Base-by-base conservation (phyloP, 495 filamentous ascomycete genomes). In the Annulohypoxylon moriforme region DNA sequence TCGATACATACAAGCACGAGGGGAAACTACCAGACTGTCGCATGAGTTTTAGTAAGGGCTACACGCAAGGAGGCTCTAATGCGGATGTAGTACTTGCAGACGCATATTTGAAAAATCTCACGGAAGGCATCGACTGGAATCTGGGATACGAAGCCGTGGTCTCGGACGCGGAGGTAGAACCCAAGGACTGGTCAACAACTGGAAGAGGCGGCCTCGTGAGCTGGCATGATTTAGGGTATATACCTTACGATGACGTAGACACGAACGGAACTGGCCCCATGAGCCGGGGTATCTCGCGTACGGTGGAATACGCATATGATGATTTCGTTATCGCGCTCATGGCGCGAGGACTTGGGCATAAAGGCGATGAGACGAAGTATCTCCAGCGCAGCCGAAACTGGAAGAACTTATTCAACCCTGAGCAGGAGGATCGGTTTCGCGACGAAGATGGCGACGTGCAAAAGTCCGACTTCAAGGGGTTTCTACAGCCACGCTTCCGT, bases 241-340 rank as follows among this genome's bases (percentile, higher is more conserved):
- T 92, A 47, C 89, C 90, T 0, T 76, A 71, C 53, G 81, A 90
- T 50, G 89, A 92, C 76, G 78, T 78, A n/a, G 89, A 91, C 73
- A 78, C 76, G 0, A 84, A 86, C 25, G 89, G 89, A 18, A 82
- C 85, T 11, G 90, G 90, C 0, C 85, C 87, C 0, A 82, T 84
- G 49, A 90, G 86, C 10, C 87, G 91, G 11, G 86, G 85, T 60
- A 82, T 93, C 31, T 89, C 86, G 7, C 81, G 90, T 1, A 91
- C 89, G 0, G 86, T 93, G 13, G 91, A 93, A 72, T 93, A 93
- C 77, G 87, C 90, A 3, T 92, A 92, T 79, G 86, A 93, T 62
- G 91, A 93, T 75, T 93, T 91, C 61, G 77, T 81, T 56, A 84
- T 89, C 22, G 83, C 87, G 13, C 69, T 80, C 16, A 82, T 90